Evolutionary conservation across 2,329 filamentous ascomycete genomes (phyloP).

Genomic region (Ceratocystis alfenasii): DNA sequence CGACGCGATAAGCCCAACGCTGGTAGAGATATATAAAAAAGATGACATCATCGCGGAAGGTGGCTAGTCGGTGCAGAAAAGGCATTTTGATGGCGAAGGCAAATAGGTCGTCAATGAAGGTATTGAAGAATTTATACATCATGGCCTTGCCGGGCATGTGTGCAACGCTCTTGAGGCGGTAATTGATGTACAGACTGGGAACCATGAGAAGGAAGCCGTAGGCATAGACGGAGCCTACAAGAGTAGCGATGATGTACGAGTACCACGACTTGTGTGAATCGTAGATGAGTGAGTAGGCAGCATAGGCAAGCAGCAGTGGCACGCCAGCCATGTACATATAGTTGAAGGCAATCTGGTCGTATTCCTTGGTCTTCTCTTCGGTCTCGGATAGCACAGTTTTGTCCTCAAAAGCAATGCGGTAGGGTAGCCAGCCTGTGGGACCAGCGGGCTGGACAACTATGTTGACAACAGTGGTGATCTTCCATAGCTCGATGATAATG

Average conservation of each 20-base stretch:
- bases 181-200: conserved; percentile 95
- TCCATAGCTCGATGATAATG: conserved; percentile 64
- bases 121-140: conserved; percentile 98
- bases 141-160: conserved; percentile 96
- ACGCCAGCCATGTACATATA: conserved; percentile 92
- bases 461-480: conserved; percentile 89
- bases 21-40: conserved; percentile 98
- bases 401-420: conserved; percentile 76
- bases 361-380: conserved; percentile 96
- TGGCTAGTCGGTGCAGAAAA: conserved; percentile 79
- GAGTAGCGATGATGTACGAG: conserved; percentile 84
- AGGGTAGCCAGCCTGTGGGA: conserved; percentile 62
- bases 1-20: conserved; percentile 79
- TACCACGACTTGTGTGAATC: conserved; percentile 98
- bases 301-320: conserved; percentile 79
- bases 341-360: conserved; percentile 93
- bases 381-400: conserved; percentile 93
- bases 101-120: conserved; percentile 97
- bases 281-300: conserved; percentile 80
- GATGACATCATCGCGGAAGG: conserved; percentile 87
- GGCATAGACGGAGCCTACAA: conserved; percentile 91
- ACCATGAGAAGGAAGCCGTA: conserved; percentile 99
- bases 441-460: conserved; percentile 63
- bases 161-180: conserved; percentile 85
- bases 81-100: conserved; percentile 99